Evolutionary conservation across 306 rosid species (phyloP), one percentile per base, ranked within the genome.

Genomic region (Styphnolobium japonicum): DNA sequence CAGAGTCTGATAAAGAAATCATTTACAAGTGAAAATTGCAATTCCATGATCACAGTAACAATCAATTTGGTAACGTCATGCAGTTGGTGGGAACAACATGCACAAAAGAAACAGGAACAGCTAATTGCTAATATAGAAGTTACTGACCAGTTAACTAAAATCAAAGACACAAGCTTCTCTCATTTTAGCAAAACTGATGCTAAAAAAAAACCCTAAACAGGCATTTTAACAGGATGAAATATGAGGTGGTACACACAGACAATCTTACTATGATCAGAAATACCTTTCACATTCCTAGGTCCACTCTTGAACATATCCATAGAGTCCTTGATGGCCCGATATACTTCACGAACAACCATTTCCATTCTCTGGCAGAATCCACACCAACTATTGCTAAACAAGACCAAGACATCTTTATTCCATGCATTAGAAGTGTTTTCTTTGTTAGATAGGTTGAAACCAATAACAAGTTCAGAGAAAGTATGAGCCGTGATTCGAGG

Each of bases 381-480:
- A 80, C 98, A 95, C 98, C 98, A 95, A 78, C 84, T 92, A 80
- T 95, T 87, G 92, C 96, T 91, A 84, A 95, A 92, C 77, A 95
- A 84, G 78, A 95, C 97, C 89, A 92, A 65, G 73, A 90, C 94
- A 92, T 95, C 98, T 86, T 86, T 84, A 76, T 84, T 80, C 94
- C 88, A 85, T 27, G 89, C 87, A 85, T 83, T 78, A 36, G 57
- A 75, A 37, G 64, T 72, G 57, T 80, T 77, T 55, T 77, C 81
- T 80, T 84, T 75, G 84, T 83, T 83, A 63, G 97, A 92, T 74
- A 76, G 85, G 81, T 91, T 89, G 77, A 75, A 86, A 73, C 97
- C 97, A 75, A 85, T 81, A 69, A 85, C 97, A 71, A 88, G 82
- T 74, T 92, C 81, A 58, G 89, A 85, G 86, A 95, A 95, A 84